phyloP scores from a whole-genome alignment of 768 basidiomycete genomes.

The Podaxis carcinomalis region DNA sequence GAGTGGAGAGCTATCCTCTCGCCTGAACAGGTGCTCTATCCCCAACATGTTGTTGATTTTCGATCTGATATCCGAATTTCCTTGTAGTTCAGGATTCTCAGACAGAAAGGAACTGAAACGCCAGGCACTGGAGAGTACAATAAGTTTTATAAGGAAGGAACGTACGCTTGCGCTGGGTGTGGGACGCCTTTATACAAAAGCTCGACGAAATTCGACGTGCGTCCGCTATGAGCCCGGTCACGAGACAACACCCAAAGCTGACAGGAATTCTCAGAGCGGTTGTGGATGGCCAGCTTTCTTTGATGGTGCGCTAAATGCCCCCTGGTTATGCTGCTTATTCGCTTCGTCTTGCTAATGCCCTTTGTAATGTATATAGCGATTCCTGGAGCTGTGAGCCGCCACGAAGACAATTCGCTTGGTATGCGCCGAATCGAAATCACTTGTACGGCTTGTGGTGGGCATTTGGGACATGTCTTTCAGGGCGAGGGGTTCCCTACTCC shows the following conservation, averaged over 20 bases:
- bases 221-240: constrained; percentile 12
- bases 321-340: too few relatives aligned
- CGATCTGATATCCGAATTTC: not conserved
- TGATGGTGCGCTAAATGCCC: constrained; percentile 48
- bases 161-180: constrained; percentile 80
- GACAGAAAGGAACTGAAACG: constrained; percentile 83
- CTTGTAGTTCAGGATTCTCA: constrained; percentile 74
- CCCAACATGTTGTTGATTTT: not conserved
- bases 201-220: constrained; percentile 77
- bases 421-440: constrained; percentile 81
- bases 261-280: constrained; percentile 47
- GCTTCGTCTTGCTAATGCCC: too few relatives aligned
- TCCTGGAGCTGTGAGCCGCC: constrained; percentile 80
- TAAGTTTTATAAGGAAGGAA: constrained; percentile 57
- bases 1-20: constrained; percentile 85
- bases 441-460: constrained; percentile 88
- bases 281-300: constrained; percentile 99
- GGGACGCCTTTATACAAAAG: constrained; percentile 83
- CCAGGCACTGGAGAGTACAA: constrained; percentile 80
- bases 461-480: constrained; percentile 94
- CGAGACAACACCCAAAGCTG: not conserved
- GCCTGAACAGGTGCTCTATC: constrained; percentile 63
- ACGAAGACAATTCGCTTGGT: constrained; percentile 66
- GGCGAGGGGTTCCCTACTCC: constrained; percentile 82
- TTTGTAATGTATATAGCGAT: constrained; percentile 46